A percentile compares a stretch with the other conserved stretches of the same genome.
Conservation (phyloP, 345 rosid species). For the Populus euphratica region DNA sequence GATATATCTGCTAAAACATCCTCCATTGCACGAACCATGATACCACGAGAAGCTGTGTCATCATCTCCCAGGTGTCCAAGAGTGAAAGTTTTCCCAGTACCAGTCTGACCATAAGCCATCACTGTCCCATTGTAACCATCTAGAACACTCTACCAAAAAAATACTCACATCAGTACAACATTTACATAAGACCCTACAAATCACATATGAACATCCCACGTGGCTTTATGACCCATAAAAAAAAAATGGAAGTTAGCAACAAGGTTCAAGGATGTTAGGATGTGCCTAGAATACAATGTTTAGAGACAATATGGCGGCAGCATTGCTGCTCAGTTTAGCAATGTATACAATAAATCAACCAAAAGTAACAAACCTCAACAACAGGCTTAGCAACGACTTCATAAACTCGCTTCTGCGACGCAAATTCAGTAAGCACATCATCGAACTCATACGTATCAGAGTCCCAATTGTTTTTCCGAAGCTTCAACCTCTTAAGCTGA, state of each 20-base stretch:
- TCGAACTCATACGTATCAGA: slow-evolving; percentile 34
- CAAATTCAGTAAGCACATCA: slow-evolving; percentile 35
- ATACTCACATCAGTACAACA: not conserved
- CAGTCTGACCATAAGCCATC: slow-evolving; percentile 39
- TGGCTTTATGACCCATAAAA: not conserved
- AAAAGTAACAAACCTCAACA: slow-evolving; percentile 26
- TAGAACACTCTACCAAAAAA: slow-evolving; percentile 23
- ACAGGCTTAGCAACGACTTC: slow-evolving; percentile 38
- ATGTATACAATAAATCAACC: not conserved
- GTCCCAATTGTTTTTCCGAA: slow-evolving; percentile 35
- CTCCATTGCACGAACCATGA: slow-evolving; percentile 41
- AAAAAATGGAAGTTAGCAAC: not conserved
- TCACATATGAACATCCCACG: not conserved
- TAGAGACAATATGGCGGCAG: not conserved
- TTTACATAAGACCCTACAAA: not conserved
- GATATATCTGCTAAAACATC: slow-evolving; percentile 25
- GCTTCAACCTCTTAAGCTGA: slow-evolving; percentile 31
- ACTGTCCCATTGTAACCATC: slow-evolving; percentile 37
- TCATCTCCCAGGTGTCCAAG: slow-evolving; percentile 30
- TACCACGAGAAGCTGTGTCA: slow-evolving; percentile 35
- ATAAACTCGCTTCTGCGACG: slow-evolving; percentile 36
- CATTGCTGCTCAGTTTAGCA: not conserved
- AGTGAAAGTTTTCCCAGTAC: slow-evolving; percentile 36
- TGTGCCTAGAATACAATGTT: not conserved
- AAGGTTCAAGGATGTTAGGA: not conserved